phyloP scores from a whole-genome alignment of 495 filamentous ascomycete species.

The Lindgomyces ingoldianus region DNA sequence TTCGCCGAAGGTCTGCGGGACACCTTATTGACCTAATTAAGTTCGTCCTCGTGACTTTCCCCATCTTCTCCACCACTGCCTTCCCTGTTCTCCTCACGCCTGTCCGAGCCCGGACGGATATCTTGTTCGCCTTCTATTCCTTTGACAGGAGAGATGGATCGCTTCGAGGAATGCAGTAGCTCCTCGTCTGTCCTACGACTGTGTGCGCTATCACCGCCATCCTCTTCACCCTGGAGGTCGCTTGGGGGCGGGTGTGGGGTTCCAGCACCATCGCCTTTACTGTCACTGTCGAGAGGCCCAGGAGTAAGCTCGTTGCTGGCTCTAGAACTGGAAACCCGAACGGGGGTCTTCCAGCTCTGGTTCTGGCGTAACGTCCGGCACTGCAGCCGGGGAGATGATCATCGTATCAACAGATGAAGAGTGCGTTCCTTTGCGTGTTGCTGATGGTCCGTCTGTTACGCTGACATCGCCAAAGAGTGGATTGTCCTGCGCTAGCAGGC shows the following conservation, averaged over 20 bases:
- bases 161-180: conserved; percentile 4
- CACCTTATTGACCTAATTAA: background rate
- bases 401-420: too few relatives aligned
- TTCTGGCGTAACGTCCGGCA: background rate
- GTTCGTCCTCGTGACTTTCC: conserved; percentile 16
- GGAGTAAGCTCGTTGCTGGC: conserved; percentile 5
- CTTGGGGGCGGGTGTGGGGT: conserved; percentile 3
- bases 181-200: conserved; percentile 1
- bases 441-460: background rate
- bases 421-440: background rate
- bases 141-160: conserved; percentile 1
- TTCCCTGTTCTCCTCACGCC: background rate
- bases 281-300: conserved; percentile 11
- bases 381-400: too few relatives aligned
- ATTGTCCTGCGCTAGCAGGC: background rate
- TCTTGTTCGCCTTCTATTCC: conserved; percentile 3
- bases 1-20: background rate
- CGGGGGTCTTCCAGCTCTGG: background rate
- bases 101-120: background rate
- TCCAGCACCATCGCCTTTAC: conserved; percentile 1
- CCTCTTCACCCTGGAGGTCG: background rate
- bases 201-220: conserved; percentile 10
- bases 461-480: background rate
- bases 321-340: background rate
- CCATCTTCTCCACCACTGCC: conserved; percentile 8